These are phyloP conservation scores for Dictyostelium citrinum DNA, from an alignment of 78 protist genomes.

Conservation along the genomic window DNA sequence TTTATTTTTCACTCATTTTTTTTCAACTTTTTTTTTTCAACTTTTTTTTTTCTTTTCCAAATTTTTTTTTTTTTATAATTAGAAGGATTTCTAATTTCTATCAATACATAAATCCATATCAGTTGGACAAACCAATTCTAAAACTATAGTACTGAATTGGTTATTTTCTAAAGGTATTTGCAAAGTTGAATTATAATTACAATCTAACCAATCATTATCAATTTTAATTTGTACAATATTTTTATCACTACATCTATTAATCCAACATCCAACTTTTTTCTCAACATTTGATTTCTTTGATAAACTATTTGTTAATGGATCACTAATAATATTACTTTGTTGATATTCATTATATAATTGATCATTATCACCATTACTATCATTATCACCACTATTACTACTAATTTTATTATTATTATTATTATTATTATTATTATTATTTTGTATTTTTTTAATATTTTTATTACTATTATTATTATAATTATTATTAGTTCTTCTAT, in stretches of 20 bases:
- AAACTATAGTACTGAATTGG: not conserved
- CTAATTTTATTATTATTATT: not conserved
- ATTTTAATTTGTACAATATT: not conserved
- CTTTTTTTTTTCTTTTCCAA: too few relatives aligned
- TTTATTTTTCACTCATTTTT: not conserved
- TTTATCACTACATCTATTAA: not conserved
- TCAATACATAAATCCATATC: not conserved
- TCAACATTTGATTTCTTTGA: not conserved
- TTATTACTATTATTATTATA: not conserved
- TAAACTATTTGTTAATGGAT: not conserved
- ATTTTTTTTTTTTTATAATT: not conserved
- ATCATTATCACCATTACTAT: not conserved
- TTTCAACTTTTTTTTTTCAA: not conserved
- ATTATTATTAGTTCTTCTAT: not conserved
- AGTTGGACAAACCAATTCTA: slow-evolving; percentile 7
- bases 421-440: not conserved
- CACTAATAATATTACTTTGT: not conserved
- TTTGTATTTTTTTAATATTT: not conserved
- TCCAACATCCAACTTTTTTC: slow-evolving; percentile 38
- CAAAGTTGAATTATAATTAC: not conserved
- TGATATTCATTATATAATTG: not conserved
- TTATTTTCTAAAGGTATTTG: not conserved
- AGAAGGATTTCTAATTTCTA: not conserved
- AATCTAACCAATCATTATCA: not conserved
- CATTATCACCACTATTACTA: not conserved